Conservation (phyloP, 306 rosid genomes). For the Datisca glomerata region DNA sequence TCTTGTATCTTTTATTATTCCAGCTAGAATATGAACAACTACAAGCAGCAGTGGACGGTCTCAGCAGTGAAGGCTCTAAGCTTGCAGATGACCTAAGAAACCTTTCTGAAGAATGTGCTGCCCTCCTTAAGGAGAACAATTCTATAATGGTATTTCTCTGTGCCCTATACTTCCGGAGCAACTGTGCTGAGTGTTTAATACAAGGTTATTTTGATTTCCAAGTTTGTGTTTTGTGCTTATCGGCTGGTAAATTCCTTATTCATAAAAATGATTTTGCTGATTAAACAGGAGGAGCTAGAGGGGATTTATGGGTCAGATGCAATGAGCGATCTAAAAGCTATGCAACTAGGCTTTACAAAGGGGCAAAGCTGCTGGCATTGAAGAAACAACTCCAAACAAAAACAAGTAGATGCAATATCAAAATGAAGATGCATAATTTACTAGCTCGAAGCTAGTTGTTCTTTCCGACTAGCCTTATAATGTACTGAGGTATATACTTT, state of each 20-base stretch:
- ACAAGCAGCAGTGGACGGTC: background rate
- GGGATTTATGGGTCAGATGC: slow-evolving; percentile 17
- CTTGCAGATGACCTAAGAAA: slow-evolving; percentile 11
- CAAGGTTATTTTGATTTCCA: too few relatives aligned
- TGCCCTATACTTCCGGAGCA: too few relatives aligned
- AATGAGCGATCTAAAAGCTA: slow-evolving; percentile 17
- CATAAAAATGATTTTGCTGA: slow-evolving; percentile 13
- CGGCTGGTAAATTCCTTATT: slow-evolving; percentile 2
- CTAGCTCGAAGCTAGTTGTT: too few relatives aligned
- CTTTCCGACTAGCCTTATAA: too few relatives aligned
- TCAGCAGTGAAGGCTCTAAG: slow-evolving; percentile 2
- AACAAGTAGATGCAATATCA: background rate
- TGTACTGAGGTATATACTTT: too few relatives aligned
- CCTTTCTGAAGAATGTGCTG: slow-evolving; percentile 19
- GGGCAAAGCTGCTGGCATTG: slow-evolving; percentile 7
- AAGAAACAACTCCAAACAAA: slow-evolving; percentile 5
- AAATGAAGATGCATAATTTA: too few relatives aligned
- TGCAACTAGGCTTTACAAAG: slow-evolving; percentile 9
- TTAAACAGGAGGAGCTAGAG: slow-evolving; percentile 24
- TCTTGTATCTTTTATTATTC: slow-evolving; percentile 8
- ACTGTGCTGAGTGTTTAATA: too few relatives aligned
- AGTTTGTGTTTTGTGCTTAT: background rate
- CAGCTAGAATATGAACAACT: slow-evolving; percentile 27
- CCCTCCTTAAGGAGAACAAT: slow-evolving; percentile 15
- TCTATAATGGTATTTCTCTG: slow-evolving; percentile 30